Evolutionary conservation across 495 filamentous ascomycete species (phyloP).

Genomic region (Xylaria castorea): DNA sequence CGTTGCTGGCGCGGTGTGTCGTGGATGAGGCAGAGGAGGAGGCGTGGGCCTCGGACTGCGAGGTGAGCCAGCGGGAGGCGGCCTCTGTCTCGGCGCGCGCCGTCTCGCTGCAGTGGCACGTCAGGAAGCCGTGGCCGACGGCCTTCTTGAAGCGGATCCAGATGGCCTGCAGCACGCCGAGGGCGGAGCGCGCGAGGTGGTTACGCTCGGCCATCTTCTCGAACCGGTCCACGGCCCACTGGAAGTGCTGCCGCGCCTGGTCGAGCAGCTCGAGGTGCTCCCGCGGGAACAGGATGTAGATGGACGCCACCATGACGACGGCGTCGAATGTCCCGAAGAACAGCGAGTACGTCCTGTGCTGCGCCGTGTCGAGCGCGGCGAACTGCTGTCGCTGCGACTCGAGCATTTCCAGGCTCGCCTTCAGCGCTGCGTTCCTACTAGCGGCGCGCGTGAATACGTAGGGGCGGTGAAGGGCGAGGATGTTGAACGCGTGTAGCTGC

Average conservation of each 20-base stretch:
- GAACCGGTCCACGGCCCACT: slow-evolving; percentile 61
- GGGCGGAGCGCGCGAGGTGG: slow-evolving; percentile 58
- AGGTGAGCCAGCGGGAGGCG: slow-evolving; percentile 24
- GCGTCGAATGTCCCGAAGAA: slow-evolving; percentile 70
- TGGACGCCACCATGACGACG: slow-evolving; percentile 63
- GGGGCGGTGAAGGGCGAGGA: slow-evolving; percentile 67
- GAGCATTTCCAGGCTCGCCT: slow-evolving; percentile 62
- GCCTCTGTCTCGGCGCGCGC: slow-evolving; percentile 32
- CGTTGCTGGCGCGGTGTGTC: slow-evolving; percentile 30
- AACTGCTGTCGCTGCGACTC: slow-evolving; percentile 60
- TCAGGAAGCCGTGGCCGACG: slow-evolving; percentile 39
- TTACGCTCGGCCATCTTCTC: slow-evolving; percentile 57
- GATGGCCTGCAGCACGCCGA: slow-evolving; percentile 58
- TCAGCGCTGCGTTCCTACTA: slow-evolving; percentile 59
- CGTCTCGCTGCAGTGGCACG: slow-evolving; percentile 26
- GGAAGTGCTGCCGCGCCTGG: slow-evolving; percentile 57
- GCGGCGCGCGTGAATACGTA: slow-evolving; percentile 65
- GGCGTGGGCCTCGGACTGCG: slow-evolving; percentile 34
- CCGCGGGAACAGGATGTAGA: slow-evolving; percentile 61
- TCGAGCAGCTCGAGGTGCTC: slow-evolving; percentile 51
- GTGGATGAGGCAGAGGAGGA: slow-evolving; percentile 27
- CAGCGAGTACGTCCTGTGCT: slow-evolving; percentile 61
- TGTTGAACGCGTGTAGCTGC: slow-evolving; percentile 56
- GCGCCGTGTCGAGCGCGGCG: slow-evolving; percentile 52
- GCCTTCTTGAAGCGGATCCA: slow-evolving; percentile 53